These are phyloP conservation scores for Didymella keratinophila DNA, from an alignment of 2,329 filamentous ascomycete species.

Conservation along the genomic window DNA sequence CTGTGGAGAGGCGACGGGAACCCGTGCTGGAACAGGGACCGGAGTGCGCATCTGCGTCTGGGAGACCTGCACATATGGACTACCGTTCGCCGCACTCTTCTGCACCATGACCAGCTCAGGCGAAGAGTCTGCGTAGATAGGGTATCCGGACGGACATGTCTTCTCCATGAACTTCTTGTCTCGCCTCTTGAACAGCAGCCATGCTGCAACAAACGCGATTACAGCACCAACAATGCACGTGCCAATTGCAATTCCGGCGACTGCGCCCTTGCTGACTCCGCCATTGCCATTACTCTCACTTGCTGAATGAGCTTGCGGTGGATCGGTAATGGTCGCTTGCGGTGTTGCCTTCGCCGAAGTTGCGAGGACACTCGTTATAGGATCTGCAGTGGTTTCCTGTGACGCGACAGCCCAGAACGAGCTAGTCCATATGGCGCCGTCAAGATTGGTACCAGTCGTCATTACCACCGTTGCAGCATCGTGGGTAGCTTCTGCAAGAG, in stretches of 20 bases:
- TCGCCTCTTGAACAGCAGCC: constrained; percentile 42
- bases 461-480: too few species aligned
- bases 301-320: background rate
- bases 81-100: constrained; percentile 25
- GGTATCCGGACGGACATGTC: constrained; percentile 17
- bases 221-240: constrained; percentile 35
- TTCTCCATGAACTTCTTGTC: constrained; percentile 20
- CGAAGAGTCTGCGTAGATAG: constrained; percentile 30
- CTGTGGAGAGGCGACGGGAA: constrained; percentile 11
- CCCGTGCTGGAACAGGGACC: constrained; percentile 7
- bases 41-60: constrained; percentile 30
- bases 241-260: constrained; percentile 19
- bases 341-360: background rate
- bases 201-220: constrained; percentile 40
- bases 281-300: background rate
- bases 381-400: too few species aligned
- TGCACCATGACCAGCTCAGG: constrained; percentile 38
- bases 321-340: background rate
- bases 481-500: too few species aligned
- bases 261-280: constrained; percentile 13
- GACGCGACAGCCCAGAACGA: too few species aligned
- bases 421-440: too few species aligned
- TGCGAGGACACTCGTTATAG: background rate
- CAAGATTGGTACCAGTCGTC: too few species aligned
- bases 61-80: constrained; percentile 40